Evolutionary conservation across 2,329 filamentous ascomycete genomes (phyloP).

Genomic region (Alternaria incomplexa): DNA sequence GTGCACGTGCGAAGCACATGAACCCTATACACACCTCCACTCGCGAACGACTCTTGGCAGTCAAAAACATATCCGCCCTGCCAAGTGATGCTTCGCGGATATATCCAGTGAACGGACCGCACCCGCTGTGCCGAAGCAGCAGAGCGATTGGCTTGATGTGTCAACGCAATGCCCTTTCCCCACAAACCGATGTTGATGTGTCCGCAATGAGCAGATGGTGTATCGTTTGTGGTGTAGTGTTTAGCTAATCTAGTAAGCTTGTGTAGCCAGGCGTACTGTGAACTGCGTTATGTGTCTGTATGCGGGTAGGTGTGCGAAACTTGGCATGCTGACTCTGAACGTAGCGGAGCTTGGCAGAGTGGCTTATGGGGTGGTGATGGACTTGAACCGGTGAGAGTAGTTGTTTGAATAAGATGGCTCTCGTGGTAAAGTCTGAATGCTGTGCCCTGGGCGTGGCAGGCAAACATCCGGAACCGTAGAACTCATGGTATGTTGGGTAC

Average conservation of each 20-base stretch:
- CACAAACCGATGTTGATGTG: background rate
- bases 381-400: background rate
- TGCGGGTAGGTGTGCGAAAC: background rate
- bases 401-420: background rate
- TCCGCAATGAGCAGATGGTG: background rate
- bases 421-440: background rate
- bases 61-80: background rate
- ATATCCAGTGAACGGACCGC: background rate
- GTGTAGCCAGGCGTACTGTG: background rate
- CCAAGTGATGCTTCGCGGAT: background rate
- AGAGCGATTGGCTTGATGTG: background rate
- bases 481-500: background rate
- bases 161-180: background rate
- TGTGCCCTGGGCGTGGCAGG: background rate
- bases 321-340: background rate
- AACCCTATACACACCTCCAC: background rate
- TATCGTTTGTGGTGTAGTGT: background rate
- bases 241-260: background rate
- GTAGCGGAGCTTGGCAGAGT: background rate
- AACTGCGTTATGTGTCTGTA: background rate
- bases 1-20: background rate
- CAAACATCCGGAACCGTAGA: too few species aligned
- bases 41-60: background rate
- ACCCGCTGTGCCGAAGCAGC: background rate
- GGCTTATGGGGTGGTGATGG: background rate